phyloP scores from a whole-genome alignment of 2,329 filamentous ascomycete genomes.

The Verticillium alfalfae region DNA sequence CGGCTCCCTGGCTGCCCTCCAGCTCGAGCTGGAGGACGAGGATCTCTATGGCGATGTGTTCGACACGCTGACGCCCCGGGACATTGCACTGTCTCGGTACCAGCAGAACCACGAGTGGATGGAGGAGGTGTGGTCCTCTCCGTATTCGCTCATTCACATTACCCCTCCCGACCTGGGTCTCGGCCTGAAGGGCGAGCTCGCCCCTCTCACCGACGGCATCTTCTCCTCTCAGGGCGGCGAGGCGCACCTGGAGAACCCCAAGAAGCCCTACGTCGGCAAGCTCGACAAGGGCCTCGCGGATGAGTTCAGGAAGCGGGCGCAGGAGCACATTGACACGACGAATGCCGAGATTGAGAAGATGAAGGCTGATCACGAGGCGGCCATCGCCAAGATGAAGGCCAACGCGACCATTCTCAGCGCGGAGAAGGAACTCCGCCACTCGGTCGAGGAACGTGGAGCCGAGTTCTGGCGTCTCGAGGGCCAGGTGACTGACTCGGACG shows the following conservation, averaged over 20 bases:
- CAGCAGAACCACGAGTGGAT: conserved; percentile 98
- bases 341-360: conserved; percentile 80
- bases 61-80: conserved; percentile 81
- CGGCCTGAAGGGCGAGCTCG: conserved; percentile 77
- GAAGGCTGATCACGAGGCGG: conserved; percentile 71
- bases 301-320: conserved; percentile 76
- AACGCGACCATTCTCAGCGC: conserved; percentile 65
- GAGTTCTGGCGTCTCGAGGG: conserved; percentile 63
- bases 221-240: conserved; percentile 64
- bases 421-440: conserved; percentile 68
- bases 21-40: conserved; percentile 61
- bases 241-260: conserved; percentile 35
- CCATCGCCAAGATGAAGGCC: conserved; percentile 68
- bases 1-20: conserved; percentile 22
- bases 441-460: conserved; percentile 52
- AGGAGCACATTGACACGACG: conserved; percentile 65
- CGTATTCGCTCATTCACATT: conserved; percentile 81
- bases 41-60: conserved; percentile 81
- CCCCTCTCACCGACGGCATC: conserved; percentile 76
- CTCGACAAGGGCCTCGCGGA: conserved; percentile 73
- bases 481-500: conserved; percentile 33
- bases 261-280: conserved; percentile 59
- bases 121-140: conserved; percentile 91
- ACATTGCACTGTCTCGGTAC: conserved; percentile 82
- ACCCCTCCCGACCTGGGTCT: conserved; percentile 81